Percentiles rank a stretch among this genome's conserved stretches.
These are phyloP conservation scores for Dothideomycetes sp. DNA, from an alignment of 2,329 filamentous ascomycete species.

Conservation along the genomic window DNA sequence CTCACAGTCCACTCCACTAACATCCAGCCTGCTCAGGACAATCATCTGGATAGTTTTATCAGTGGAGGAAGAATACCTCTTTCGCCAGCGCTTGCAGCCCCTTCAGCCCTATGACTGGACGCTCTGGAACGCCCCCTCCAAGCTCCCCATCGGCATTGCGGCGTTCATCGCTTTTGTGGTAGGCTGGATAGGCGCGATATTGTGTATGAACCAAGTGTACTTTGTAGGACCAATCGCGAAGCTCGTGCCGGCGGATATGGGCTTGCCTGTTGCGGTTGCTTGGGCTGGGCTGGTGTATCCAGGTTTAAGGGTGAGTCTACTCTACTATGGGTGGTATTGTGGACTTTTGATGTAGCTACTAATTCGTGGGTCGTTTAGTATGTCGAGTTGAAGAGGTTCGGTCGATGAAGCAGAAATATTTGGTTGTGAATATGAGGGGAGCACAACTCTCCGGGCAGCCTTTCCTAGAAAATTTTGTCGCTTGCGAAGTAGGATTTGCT, in stretches of 20 bases:
- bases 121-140: constrained; percentile 26
- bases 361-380: no score
- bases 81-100: constrained; percentile 24
- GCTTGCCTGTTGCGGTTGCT: constrained; percentile 9
- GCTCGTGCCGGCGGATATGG: constrained; percentile 5
- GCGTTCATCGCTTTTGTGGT: constrained; percentile 19
- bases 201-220: constrained; percentile 17
- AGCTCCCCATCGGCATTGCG: constrained; percentile 30
- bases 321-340: no score
- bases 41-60: constrained; percentile 31
- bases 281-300: constrained; percentile 10
- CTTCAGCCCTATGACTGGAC: constrained; percentile 34
- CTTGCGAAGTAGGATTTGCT: no score
- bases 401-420: no score
- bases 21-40: no score
- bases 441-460: no score
- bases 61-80: constrained; percentile 31
- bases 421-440: no score
- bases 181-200: constrained; percentile 15
- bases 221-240: constrained; percentile 15
- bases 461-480: no score
- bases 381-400: no score
- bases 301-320: no score
- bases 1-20: no score
- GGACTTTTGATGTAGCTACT: no score